Conservation (phyloP, 2,329 filamentous ascomycete genomes). For the Penicillium sp. region DNA sequence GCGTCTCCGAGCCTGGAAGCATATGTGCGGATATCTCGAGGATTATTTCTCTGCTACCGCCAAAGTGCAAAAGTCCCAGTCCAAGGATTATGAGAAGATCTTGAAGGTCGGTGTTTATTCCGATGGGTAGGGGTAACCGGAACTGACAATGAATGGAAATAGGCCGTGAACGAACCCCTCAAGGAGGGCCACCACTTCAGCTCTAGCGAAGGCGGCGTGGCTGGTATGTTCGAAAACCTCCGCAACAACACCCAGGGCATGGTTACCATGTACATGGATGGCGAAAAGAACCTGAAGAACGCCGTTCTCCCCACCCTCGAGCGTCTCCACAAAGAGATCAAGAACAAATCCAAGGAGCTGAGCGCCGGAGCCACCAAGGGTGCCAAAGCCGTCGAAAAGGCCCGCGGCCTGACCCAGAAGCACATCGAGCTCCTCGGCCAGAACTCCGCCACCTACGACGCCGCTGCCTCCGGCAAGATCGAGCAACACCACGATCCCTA, state of each 20-base stretch:
- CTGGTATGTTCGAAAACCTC: conserved; percentile 91
- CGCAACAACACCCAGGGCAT: conserved; percentile 76
- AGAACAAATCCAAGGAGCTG: conserved; percentile 91
- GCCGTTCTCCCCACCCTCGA: conserved; percentile 85
- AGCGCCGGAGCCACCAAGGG: conserved; percentile 75
- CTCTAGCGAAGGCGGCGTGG: conserved; percentile 79
- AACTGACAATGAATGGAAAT: not conserved
- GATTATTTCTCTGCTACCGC: conserved; percentile 83
- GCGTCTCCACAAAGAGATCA: conserved; percentile 91
- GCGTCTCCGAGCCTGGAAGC: conserved; percentile 92
- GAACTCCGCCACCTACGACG: conserved; percentile 76
- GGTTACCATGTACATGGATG: conserved; percentile 84
- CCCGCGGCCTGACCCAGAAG: conserved; percentile 82
- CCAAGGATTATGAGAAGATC: conserved; percentile 93
- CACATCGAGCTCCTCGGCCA: conserved; percentile 92
- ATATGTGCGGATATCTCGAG: conserved; percentile 85
- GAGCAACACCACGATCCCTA: conserved; percentile 80
- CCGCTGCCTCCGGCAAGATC: conserved; percentile 65
- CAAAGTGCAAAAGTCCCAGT: conserved; percentile 77
- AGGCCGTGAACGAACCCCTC: conserved; percentile 82
- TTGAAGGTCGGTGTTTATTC: conserved; percentile 62
- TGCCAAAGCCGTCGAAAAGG: conserved; percentile 88
- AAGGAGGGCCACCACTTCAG: conserved; percentile 93
- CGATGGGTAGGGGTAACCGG: not conserved
- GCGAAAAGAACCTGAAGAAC: conserved; percentile 83